Percentiles rank a stretch among this genome's conserved stretches.
These are phyloP conservation scores for Fusarium sp. DNA, from an alignment of 2,329 filamentous ascomycete species.

Conservation along the genomic window DNA sequence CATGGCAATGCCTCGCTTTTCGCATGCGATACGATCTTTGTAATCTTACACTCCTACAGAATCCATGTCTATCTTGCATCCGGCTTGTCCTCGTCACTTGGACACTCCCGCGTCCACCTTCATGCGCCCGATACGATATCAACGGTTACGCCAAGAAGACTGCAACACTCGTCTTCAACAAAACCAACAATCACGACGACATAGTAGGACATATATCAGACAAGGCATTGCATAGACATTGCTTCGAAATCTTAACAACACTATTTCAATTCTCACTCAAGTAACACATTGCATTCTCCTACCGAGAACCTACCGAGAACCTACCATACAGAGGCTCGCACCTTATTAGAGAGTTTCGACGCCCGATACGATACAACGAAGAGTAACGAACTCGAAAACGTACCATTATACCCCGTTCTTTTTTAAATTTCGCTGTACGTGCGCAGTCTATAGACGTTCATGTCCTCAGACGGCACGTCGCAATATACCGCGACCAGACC, in stretches of 20 bases:
- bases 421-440: neutral
- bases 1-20: constrained; percentile 29
- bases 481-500: constrained; percentile 29
- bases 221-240: constrained; percentile 16
- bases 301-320: neutral
- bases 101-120: constrained; percentile 31
- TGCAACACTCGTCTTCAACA: constrained; percentile 23
- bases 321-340: constrained; percentile 35
- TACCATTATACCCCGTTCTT: constrained; percentile 8
- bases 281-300: constrained; percentile 10
- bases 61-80: constrained; percentile 44
- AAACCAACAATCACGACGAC: constrained; percentile 8
- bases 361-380: constrained; percentile 19
- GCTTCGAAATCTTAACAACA: neutral
- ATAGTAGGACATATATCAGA: constrained; percentile 12
- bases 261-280: constrained; percentile 3
- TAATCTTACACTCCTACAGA: constrained; percentile 35
- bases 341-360: constrained; percentile 47
- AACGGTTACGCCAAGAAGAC: constrained; percentile 40
- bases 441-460: constrained; percentile 36
- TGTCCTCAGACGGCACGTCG: constrained; percentile 40
- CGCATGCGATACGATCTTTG: constrained; percentile 16
- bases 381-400: constrained; percentile 11
- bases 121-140: constrained; percentile 42
- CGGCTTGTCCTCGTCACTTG: constrained; percentile 33